These are phyloP conservation scores for Onygena corvina DNA, from an alignment of 2,329 filamentous ascomycete species.

Conservation along the genomic window DNA sequence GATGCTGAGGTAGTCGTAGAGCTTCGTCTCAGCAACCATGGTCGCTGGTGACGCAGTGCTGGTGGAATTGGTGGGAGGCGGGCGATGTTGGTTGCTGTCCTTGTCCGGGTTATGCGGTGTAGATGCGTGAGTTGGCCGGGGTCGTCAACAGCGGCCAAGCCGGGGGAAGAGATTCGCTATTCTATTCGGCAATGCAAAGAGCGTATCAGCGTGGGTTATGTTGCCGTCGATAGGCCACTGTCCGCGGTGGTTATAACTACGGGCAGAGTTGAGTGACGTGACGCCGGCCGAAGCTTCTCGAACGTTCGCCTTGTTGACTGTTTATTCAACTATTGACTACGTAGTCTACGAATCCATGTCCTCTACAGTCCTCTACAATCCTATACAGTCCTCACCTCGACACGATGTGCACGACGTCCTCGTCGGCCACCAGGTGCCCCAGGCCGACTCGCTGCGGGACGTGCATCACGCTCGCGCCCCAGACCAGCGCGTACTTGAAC, in stretches of 20 bases:
- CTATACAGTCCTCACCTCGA: too few species aligned
- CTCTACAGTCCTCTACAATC: too few species aligned
- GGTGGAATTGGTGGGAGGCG: background rate
- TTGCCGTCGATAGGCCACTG: too few species aligned
- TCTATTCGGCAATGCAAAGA: too few species aligned
- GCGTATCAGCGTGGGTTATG: too few species aligned
- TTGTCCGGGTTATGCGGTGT: constrained; percentile 1
- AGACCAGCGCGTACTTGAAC: constrained; percentile 96
- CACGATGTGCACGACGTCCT: constrained; percentile 57
- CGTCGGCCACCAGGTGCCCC: constrained; percentile 60
- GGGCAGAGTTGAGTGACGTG: constrained; percentile 4
- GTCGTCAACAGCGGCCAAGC: background rate
- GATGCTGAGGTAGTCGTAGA: constrained; percentile 77
- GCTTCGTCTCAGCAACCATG: constrained; percentile 92
- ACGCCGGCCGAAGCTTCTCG: constrained; percentile 26
- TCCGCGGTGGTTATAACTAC: background rate
- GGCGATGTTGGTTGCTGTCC: background rate
- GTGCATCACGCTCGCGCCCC: constrained; percentile 92
- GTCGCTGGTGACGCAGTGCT: constrained; percentile 21
- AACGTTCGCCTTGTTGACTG: constrained; percentile 26
- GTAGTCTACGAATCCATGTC: too few species aligned
- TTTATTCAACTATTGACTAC: too few species aligned
- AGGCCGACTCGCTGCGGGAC: constrained; percentile 87
- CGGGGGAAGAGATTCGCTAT: constrained; percentile 3
- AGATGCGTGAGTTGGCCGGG: background rate